A percentile compares a stretch with the other conserved stretches of the same genome.
Evolutionary conservation across 2,329 filamentous ascomycete species (phyloP).

Genomic region (Neopestalotiopsis rosae): DNA sequence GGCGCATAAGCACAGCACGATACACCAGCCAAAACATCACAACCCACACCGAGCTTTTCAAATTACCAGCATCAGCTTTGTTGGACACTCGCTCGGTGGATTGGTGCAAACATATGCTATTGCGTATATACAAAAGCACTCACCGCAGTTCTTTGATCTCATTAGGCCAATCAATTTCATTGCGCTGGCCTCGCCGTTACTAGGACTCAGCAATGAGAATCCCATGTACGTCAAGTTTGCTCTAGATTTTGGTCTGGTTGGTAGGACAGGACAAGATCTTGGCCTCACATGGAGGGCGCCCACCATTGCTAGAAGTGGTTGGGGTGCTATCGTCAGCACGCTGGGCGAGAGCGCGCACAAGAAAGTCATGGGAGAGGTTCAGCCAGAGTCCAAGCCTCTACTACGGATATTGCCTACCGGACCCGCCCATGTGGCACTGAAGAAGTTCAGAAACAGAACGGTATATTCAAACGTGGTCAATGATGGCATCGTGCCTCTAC

Average conservation of each 20-base stretch:
- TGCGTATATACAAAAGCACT: conserved; percentile 96
- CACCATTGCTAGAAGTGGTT: conserved; percentile 82
- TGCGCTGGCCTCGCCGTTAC: conserved; percentile 81
- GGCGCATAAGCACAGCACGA: conserved; percentile 66
- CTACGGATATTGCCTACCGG: conserved; percentile 89
- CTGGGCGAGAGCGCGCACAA: conserved; percentile 72
- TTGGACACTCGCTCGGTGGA: conserved; percentile 90
- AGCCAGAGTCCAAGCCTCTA: conserved; percentile 86
- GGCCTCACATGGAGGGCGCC: conserved; percentile 94
- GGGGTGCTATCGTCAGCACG: conserved; percentile 85
- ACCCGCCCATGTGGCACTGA: conserved; percentile 84
- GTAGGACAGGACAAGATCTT: conserved; percentile 93
- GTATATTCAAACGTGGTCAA: conserved; percentile 98
- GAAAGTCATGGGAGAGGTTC: conserved; percentile 61
- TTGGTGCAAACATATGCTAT: conserved; percentile 92
- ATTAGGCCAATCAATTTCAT: conserved; percentile 93
- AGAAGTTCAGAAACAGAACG: conserved; percentile 88
- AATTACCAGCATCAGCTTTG: conserved; percentile 93
- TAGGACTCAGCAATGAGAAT: conserved; percentile 96
- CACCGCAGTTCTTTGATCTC: conserved; percentile 83
- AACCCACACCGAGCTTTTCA: conserved; percentile 67
- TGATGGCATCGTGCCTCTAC: conserved; percentile 92
- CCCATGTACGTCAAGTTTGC: conserved; percentile 97
- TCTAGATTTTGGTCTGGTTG: conserved; percentile 92
- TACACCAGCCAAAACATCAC: conserved; percentile 48